Evolutionary conservation across 202 grass and related monocot genomes (phyloP), one percentile per base, ranked within the genome.

Genomic region (Miscanthus sacchariflorus): DNA sequence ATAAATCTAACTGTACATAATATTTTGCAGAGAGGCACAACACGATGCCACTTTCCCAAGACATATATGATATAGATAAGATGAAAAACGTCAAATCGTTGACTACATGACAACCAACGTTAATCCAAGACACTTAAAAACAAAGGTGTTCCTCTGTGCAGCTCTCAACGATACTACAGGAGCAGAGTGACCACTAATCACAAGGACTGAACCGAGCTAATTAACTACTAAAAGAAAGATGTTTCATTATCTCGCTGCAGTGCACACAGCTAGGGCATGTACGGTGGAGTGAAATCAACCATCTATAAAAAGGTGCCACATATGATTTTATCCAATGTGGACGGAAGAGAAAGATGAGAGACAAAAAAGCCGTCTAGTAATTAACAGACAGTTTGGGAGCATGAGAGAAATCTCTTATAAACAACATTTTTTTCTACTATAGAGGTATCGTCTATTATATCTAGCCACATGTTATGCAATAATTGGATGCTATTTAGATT

Each of bases 121-220:
- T 23, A 66, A 80, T 39, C 80, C 12, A 23, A 39, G 42, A 40
- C n/a, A 75, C 15, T 4, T n/a, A 38, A 67, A 81, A 33, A 25
- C 69, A 27, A 6, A 38, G 9, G 23, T 42, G 28, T 7, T 48
- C 58, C 21, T 40, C 11, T 59, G n/a, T 23, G 2, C 14, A 23
- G 65, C 27, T 68, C 24, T 18, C 15, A 79, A n/a, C 36, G 4
- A 40, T 23, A 25, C 6, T 9, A 82, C 14, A 58, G 24, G 30
- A 7, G 15, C 70, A 76, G 36, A 87, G n/a, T 27, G 27, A 75
- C 2, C 59, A 78, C 33, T 56, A 56, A 56, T 72, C 49, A 39
- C 52, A 61, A 61, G 30, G 28, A 12, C 17, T 21, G 48, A 70
- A 78, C 74, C 21, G 5, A 78, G 9, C 63, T 46, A 78, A 43